Percentiles rank a stretch among this genome's conserved stretches.
Evolutionary conservation across 2,329 filamentous ascomycete genomes (phyloP).

Genomic region (Trichoderma sp.): DNA sequence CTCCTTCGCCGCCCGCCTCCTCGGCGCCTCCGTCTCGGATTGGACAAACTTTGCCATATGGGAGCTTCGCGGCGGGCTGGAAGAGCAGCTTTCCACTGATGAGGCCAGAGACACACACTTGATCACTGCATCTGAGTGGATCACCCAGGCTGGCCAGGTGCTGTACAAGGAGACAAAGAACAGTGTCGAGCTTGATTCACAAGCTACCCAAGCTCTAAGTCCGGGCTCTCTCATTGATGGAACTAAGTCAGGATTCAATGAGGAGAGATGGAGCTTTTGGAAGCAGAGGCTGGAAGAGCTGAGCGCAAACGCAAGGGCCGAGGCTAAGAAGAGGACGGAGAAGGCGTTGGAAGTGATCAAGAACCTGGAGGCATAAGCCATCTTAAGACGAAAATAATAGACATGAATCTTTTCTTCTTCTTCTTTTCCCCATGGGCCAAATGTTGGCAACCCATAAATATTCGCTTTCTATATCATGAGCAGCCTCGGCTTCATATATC

Average conservation of each 20-base stretch:
- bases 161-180: conserved; percentile 24
- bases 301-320: conserved; percentile 20
- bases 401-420: not conserved
- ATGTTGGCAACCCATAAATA: not conserved
- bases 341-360: conserved; percentile 26
- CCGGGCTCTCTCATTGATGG: conserved; percentile 25
- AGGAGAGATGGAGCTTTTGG: conserved; percentile 34
- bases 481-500: not conserved
- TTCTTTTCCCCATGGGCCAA: not conserved
- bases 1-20: conserved; percentile 34
- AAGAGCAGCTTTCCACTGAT: conserved; percentile 25
- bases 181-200: conserved; percentile 22
- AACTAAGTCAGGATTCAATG: conserved; percentile 25
- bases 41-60: conserved; percentile 32
- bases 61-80: conserved; percentile 32
- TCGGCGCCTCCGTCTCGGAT: conserved; percentile 24
- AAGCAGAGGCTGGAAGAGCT: conserved; percentile 28
- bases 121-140: conserved; percentile 30
- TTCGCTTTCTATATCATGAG: conserved; percentile 4
- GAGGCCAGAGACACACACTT: conserved; percentile 25
- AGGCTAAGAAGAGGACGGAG: conserved; percentile 23
- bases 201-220: conserved; percentile 23
- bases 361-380: conserved; percentile 21
- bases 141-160: conserved; percentile 30
- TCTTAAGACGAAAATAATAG: not conserved